Conservation (phyloP, 225 moss, liverwort and hornwort species). For the Asterella californica region DNA sequence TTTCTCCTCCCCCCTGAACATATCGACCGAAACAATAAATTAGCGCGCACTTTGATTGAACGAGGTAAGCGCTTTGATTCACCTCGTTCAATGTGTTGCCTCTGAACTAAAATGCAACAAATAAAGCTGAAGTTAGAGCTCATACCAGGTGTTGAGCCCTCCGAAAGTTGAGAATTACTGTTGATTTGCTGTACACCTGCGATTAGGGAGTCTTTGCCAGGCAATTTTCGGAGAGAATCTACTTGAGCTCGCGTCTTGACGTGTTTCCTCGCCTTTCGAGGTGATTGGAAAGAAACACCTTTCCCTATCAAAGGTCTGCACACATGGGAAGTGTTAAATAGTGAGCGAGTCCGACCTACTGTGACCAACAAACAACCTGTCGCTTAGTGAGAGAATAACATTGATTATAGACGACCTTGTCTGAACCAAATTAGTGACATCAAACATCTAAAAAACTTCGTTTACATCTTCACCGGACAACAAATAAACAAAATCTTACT, state of each 20-base stretch:
- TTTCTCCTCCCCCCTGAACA: slow-evolving; percentile 26
- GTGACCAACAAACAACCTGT: neutral
- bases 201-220: slow-evolving; percentile 32
- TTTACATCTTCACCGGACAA: neutral
- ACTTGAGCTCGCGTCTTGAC: slow-evolving; percentile 37
- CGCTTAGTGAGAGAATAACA: neutral
- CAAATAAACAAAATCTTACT: slow-evolving; percentile 15
- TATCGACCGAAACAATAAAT: neutral
- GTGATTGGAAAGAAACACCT: slow-evolving; percentile 19
- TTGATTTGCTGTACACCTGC: slow-evolving; percentile 14
- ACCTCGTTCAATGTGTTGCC: neutral
- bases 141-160: slow-evolving; percentile 29
- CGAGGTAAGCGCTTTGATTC: neutral
- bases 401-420: too few species aligned
- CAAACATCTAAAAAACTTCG: neutral
- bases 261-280: slow-evolving; percentile 22
- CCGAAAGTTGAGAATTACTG: neutral
- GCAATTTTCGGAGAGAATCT: slow-evolving; percentile 40
- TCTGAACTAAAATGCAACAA: neutral
- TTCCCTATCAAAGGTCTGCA: slow-evolving; percentile 29
- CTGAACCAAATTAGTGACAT: too few species aligned
- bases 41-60: too few species aligned
- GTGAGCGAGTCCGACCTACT: neutral
- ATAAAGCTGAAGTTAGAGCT: neutral
- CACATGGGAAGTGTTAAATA: neutral